Conservation (phyloP, 2,329 filamentous ascomycete species). For the Verticillium nubilum region DNA sequence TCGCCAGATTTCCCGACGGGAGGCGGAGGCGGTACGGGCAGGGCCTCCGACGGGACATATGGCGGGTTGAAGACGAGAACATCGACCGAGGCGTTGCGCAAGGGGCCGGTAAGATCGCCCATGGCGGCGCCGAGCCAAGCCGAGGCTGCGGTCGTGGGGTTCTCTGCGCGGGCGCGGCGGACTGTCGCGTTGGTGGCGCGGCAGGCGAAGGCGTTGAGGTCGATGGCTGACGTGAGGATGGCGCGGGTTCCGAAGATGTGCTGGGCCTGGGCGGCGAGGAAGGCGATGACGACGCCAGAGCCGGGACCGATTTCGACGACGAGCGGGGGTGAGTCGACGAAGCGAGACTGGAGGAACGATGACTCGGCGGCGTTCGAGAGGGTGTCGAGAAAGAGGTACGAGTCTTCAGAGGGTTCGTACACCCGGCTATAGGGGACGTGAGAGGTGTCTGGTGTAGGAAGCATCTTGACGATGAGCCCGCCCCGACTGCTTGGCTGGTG, state of each 20-base stretch:
- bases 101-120: slow-evolving; percentile 62
- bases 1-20: background rate
- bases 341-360: slow-evolving; percentile 61
- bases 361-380: slow-evolving; percentile 68
- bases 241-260: slow-evolving; percentile 66
- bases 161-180: slow-evolving; percentile 31
- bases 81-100: slow-evolving; percentile 61
- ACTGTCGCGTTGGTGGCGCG: slow-evolving; percentile 68
- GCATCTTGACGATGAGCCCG: slow-evolving; percentile 48
- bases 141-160: slow-evolving; percentile 30
- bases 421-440: slow-evolving; percentile 85
- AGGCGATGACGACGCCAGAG: slow-evolving; percentile 90
- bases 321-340: slow-evolving; percentile 51
- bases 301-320: slow-evolving; percentile 85
- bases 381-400: slow-evolving; percentile 88
- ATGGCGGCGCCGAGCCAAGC: slow-evolving; percentile 61
- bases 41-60: slow-evolving; percentile 80
- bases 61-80: slow-evolving; percentile 95
- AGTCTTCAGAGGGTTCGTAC: slow-evolving; percentile 96
- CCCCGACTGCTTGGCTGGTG: background rate
- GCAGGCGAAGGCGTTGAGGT: slow-evolving; percentile 84
- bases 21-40: slow-evolving; percentile 49
- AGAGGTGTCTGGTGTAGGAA: slow-evolving; percentile 88
- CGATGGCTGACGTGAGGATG: slow-evolving; percentile 69
- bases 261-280: slow-evolving; percentile 69